Evolutionary conservation across 2,329 filamentous ascomycete genomes (phyloP), one percentile per base, ranked within the genome.

Genomic region (Neonectria faginata): DNA sequence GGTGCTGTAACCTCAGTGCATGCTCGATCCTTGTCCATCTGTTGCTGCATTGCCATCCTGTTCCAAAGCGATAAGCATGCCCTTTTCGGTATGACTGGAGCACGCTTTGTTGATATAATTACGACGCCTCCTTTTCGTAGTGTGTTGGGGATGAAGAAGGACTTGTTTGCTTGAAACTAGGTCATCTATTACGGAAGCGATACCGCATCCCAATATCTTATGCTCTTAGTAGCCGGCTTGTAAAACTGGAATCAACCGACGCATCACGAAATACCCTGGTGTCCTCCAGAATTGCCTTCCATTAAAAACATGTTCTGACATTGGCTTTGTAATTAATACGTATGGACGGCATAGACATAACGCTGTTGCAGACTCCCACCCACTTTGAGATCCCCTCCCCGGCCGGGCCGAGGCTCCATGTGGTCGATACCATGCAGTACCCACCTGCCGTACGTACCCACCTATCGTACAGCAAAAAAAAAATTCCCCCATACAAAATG

Each of bases 101-200:
- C 42, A 5, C 1, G 9, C 41, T 16, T 11, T 8, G n/a, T 44
- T 44, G 2, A 44, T 22, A 9, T 1, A 22, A 4, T 9, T 3
- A n/a, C 3, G 41, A 18, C 3, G 5, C 18, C n/a, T 44, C 8
- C n/a, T 10, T 44, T 4, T 33, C 1, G 31, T 1, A 33, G 4
- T 12, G 4, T 33, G 5, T 11, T 5, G 12, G 1, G 31, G 31
- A 33, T 33, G 31, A 0, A 33, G 10, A 5, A 12, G 31, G 31
- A 5, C 16, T 1, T n/a, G 5, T 39, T 14, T 39, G 2, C 2
- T 1, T n/a, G 14, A 1, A 25, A 25, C 25, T 25, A 18, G 0
- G 16, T 41, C n/a, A 3, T 18, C 16, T 4, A 18, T 18, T 18
- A 8, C 16, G 18, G 8, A 18, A 41, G 8, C 1, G 39, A 41